These are phyloP conservation scores for Farysia itapuensis DNA, from an alignment of 1,284 basidiomycete species.

Conservation along the genomic window DNA sequence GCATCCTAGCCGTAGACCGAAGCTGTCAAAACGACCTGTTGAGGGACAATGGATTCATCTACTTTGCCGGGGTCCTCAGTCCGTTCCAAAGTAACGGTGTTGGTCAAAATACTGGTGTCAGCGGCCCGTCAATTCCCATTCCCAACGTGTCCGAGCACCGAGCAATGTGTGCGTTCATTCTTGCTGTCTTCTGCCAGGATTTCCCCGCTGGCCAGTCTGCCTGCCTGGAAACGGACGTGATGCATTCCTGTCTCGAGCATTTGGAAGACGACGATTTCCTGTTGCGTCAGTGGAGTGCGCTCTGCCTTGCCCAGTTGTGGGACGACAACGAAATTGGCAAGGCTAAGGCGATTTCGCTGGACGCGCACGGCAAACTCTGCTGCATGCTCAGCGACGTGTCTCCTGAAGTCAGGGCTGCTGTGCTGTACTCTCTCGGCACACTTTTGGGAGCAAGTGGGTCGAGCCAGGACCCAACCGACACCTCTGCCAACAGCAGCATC, in stretches of 20 bases:
- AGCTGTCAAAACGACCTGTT: conserved; percentile 88
- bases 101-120: conserved; percentile 17
- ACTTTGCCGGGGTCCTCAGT: conserved; percentile 55
- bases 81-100: conserved; percentile 37
- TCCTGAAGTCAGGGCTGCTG: conserved; percentile 88
- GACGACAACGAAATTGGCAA: conserved; percentile 88
- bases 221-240: conserved; percentile 80
- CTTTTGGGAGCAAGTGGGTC: conserved; percentile 84
- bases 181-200: conserved; percentile 87
- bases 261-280: conserved; percentile 85
- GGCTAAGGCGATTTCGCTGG: conserved; percentile 76
- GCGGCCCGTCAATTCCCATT: conserved; percentile 64
- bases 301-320: conserved; percentile 96
- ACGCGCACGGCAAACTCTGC: conserved; percentile 84
- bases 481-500: too few relatives aligned
- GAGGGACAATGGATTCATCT: conserved; percentile 66
- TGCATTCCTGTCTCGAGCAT: conserved; percentile 83
- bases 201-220: conserved; percentile 83
- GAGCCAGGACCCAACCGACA: conserved; percentile 45
- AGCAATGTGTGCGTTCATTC: conserved; percentile 97
- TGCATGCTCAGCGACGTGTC: conserved; percentile 81
- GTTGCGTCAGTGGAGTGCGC: conserved; percentile 86
- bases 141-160: conserved; percentile 95
- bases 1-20: conserved; percentile 91
- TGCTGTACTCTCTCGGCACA: conserved; percentile 87